phyloP scores from a whole-genome alignment of 495 filamentous ascomycete species.

The Xylaria palmicola region DNA sequence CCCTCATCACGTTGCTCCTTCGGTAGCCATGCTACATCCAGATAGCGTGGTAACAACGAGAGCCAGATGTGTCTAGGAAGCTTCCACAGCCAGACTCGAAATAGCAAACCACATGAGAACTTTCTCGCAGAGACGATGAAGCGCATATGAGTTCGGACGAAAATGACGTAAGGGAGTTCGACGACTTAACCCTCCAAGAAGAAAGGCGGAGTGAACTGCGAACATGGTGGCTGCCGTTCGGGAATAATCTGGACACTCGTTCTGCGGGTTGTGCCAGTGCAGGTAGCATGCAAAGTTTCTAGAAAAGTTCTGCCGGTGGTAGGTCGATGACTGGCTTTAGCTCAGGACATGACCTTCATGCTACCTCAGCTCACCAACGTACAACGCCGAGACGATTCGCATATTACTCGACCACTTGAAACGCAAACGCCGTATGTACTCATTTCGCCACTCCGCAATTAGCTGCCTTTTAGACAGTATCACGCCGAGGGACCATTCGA shows the following conservation, averaged over 20 bases:
- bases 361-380: not conserved
- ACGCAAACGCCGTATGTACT: not conserved
- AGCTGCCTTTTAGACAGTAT: not conserved
- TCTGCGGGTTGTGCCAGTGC: not conserved
- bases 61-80: not conserved
- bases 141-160: not conserved
- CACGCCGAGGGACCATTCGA: not conserved
- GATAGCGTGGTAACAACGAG: not conserved
- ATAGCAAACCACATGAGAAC: not conserved
- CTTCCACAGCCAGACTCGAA: not conserved
- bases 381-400: not conserved
- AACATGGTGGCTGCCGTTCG: not conserved
- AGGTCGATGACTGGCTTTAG: constrained; percentile 1
- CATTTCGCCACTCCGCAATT: not conserved
- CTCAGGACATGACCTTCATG: not conserved
- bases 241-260: not conserved
- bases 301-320: constrained; percentile 13
- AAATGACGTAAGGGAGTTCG: not conserved
- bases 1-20: not conserved
- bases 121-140: not conserved
- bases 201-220: not conserved
- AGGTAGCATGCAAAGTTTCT: constrained; percentile 11
- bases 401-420: constrained; percentile 2
- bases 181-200: not conserved
- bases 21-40: not conserved